These are phyloP conservation scores for Pinus albicaulis DNA, from an alignment of 75 land plant species.

Conservation along the genomic window DNA sequence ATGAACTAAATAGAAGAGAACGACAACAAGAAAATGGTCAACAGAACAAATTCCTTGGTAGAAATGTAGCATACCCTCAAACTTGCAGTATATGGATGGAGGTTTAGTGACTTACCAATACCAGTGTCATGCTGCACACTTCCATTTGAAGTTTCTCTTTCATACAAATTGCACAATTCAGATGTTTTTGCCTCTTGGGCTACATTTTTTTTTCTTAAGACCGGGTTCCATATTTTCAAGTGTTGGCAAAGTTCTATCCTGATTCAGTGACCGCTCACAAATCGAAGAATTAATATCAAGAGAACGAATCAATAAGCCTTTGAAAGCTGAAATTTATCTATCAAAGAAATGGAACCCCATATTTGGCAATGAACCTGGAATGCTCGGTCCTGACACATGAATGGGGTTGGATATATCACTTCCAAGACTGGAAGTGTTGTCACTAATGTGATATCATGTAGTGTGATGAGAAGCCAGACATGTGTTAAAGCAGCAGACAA, in stretches of 20 bases:
- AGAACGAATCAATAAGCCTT: not conserved
- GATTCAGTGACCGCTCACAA: not conserved
- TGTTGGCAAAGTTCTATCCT: not conserved
- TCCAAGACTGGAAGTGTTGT: not conserved
- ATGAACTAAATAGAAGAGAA: not conserved
- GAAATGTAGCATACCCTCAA: not conserved
- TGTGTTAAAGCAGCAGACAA: too few relatives aligned
- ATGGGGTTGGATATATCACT: not conserved
- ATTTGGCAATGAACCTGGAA: not conserved
- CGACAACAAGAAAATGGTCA: not conserved
- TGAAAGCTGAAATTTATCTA: not conserved
- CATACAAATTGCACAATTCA: not conserved
- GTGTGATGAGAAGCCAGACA: not conserved
- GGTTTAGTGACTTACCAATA: not conserved
- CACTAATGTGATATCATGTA: not conserved
- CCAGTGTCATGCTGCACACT: not conserved
- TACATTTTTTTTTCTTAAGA: not conserved
- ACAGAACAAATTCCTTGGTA: not conserved
- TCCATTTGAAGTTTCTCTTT: not conserved
- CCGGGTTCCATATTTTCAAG: not conserved
- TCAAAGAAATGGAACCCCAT: not conserved
- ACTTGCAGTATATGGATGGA: not conserved
- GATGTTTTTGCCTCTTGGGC: not conserved
- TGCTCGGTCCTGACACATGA: not conserved
- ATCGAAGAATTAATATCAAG: constrained; percentile 2